Evolutionary conservation across 805 yeast species (phyloP), one percentile per base, ranked within the genome.

Genomic region (Yamadazyma endophytica): DNA sequence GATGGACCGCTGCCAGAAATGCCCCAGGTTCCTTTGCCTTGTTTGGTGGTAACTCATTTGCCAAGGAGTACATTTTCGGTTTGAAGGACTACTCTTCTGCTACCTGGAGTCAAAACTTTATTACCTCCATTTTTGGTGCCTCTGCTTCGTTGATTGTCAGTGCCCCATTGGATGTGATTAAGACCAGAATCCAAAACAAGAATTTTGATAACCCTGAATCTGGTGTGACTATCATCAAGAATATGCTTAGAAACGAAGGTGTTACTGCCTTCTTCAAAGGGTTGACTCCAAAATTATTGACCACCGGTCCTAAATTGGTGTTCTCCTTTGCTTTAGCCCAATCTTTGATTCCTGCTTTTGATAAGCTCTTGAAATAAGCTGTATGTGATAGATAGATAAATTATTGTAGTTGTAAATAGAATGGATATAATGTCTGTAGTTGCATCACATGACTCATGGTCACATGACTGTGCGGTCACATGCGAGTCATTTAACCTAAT

Each of bases 1-100:
- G 97, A 37, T 92, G 99, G 99, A 92, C 99, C 38, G 95, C 95
- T 47, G 99, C 99, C 26, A 82, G 99, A 76, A 92, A 92, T 58
- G 97, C 97, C 2, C 99, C 99, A 22, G 99, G 99, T 38, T 87
- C 96, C 2, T 92, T 92, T 55, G 96, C 97, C 12, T 70, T 92
- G 36, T 92, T 92, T 48, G 99, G 99, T 47, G 99, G 97, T 65
- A 88, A 90, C 55, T 96, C 99, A 11, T 92, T 92, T 57, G 97
- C 98, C 40, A 92, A 92, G 68, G 99, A 92, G 66, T 92, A 86
- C 67, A 76, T 92, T 38, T 78, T 87, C 49, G 89, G 89, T 11
- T 73, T 92, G 50, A 54, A 70, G 46, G 98, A 92, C 65, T 88
- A 92, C 69, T 72, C 89, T 20, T 60, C 77, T 40, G 98, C 98